Evolutionary conservation across 805 yeast species (phyloP), one percentile per base, ranked within the genome.

Genomic region (Candida insectorum): DNA sequence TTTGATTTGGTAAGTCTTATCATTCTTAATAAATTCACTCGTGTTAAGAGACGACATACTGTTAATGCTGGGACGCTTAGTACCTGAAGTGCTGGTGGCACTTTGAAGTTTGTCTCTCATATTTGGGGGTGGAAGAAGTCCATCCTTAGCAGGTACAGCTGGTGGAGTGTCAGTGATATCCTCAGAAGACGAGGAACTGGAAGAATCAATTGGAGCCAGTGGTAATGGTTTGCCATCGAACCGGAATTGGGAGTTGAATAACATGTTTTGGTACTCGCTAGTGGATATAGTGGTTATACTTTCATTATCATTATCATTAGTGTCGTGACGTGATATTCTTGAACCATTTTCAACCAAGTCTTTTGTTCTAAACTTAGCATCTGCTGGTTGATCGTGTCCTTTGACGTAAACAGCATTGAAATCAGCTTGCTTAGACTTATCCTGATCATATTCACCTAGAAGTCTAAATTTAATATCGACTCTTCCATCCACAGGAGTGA

Each of bases 401-500:
- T 37, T 17, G 6, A 76, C 58, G 44, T 56, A 69, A 4, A 79
- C 86, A 24, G 67, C 56, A 16, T 60, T 58, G 46, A 55, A 76
- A 26, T 72, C 54, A 10, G 46, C 52, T 0, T 40, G 47, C 30
- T 57, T 56, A 17, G 85, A 76, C 38, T 58, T 44, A n/a, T 43
- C 54, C 6, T 43, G 71, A 48, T 83, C 93, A 50, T 81, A 85
- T 49, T 79, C 85, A 24, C 93, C 93, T 13, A 81, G 35, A n/a
- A 81, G 54, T 41, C 67, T 73, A 43, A 83, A 73, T 1, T 68
- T 54, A 6, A 86, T 85, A 18, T 71, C 70, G 9, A 89, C 94
- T 11, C 74, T 71, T 2, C 97, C 97, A 39, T 86, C 85, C 12
- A 79, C 83, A 0, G 96, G 96, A 0, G 97, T 89, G 49, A 93